These are phyloP conservation scores for Suhomyces pyralidae DNA, from an alignment of 805 yeast genomes.

Conservation along the genomic window DNA sequence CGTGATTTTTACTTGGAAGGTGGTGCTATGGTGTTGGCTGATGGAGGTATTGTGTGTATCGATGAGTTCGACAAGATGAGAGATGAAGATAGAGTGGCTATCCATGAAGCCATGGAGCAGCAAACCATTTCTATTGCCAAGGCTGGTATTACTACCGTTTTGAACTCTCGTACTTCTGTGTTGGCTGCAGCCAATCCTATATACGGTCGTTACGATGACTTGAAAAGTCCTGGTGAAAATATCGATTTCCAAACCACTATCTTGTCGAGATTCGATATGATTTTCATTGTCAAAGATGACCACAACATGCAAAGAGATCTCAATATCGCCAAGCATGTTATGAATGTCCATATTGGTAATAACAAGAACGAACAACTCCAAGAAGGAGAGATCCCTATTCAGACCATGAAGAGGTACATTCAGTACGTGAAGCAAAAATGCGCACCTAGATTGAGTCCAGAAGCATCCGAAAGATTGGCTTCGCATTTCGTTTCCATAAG, in stretches of 20 bases:
- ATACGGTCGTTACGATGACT: slow-evolving; percentile 93
- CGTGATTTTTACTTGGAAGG: slow-evolving; percentile 96
- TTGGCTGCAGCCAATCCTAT: slow-evolving; percentile 98
- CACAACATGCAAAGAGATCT: slow-evolving; percentile 84
- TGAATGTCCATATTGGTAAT: slow-evolving; percentile 89
- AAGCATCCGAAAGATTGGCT: slow-evolving; percentile 85
- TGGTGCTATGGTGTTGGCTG: slow-evolving; percentile 99
- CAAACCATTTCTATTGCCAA: slow-evolving; percentile 98
- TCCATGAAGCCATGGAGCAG: slow-evolving; percentile 99
- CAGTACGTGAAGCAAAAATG: slow-evolving; percentile 86
- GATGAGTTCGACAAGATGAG: slow-evolving; percentile 99
- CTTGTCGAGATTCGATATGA: slow-evolving; percentile 97
- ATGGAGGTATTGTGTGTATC: slow-evolving; percentile 98
- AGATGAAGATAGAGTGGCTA: slow-evolving; percentile 97
- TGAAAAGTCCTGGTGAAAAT: slow-evolving; percentile 95
- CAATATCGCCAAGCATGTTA: slow-evolving; percentile 89
- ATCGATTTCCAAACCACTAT: slow-evolving; percentile 97
- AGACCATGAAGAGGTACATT: slow-evolving; percentile 86
- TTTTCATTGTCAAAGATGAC: slow-evolving; percentile 93
- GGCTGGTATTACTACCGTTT: slow-evolving; percentile 96
- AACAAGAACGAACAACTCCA: slow-evolving; percentile 43
- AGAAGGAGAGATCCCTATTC: slow-evolving; percentile 85
- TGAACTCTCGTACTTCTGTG: slow-evolving; percentile 94
- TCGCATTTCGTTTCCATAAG: slow-evolving; percentile 92
- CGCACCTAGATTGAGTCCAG: slow-evolving; percentile 87